phyloP scores from a whole-genome alignment of 495 filamentous ascomycete species.

The Hypoxylon perforatum region DNA sequence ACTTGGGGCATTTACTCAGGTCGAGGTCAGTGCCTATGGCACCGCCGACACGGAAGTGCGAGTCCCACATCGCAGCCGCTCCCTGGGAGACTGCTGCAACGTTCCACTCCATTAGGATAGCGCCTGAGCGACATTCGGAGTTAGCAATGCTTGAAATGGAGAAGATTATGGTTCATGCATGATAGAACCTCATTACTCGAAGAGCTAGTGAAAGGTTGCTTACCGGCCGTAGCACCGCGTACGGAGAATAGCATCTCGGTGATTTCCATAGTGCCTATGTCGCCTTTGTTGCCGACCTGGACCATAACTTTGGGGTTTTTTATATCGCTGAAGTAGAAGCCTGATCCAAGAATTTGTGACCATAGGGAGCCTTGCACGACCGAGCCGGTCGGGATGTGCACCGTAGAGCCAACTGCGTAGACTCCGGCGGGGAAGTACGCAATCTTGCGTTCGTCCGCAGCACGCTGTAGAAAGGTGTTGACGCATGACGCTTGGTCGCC shows the following conservation, averaged over 20 bases:
- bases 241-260: conserved; percentile 54
- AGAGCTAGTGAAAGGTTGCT: too few relatives aligned
- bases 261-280: conserved; percentile 63
- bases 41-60: conserved; percentile 56
- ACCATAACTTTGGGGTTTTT: conserved; percentile 59
- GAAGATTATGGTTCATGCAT: too few relatives aligned
- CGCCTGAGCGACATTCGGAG: too few relatives aligned
- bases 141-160: too few relatives aligned
- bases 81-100: conserved; percentile 14
- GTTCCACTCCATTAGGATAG: conserved; percentile 52
- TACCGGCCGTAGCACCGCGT: conserved; percentile 40
- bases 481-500: conserved; percentile 18
- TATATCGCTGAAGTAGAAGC: conserved; percentile 57
- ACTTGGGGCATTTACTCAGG: conserved; percentile 63
- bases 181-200: too few relatives aligned
- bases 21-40: conserved; percentile 73
- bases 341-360: conserved; percentile 44
- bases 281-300: conserved; percentile 60
- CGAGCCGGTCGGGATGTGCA: conserved; percentile 61
- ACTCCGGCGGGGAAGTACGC: conserved; percentile 45
- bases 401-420: conserved; percentile 45
- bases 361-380: conserved; percentile 44
- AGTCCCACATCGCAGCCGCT: conserved; percentile 43
- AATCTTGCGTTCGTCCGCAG: not conserved
- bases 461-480: conserved; percentile 5